Evolutionary conservation across 2,329 filamentous ascomycete species (phyloP), one percentile per base, ranked within the genome.

Genomic region (Rutstroemia sp.): DNA sequence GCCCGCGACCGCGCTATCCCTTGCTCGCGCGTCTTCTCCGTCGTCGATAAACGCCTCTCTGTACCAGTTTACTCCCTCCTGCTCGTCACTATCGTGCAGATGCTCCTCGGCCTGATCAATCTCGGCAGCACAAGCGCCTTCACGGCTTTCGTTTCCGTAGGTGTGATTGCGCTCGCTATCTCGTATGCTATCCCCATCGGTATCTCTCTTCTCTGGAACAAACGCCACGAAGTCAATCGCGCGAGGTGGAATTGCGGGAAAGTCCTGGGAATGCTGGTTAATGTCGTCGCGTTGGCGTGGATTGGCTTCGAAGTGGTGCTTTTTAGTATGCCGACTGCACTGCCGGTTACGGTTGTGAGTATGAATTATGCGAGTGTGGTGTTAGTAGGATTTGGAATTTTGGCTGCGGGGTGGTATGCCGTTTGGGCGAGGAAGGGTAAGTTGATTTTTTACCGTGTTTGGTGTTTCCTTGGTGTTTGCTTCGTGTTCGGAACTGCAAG

Each of bases 161-260:
- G 84, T 0, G 87, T 91, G 0, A 86, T 90, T 7, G 81, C 86
- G 1, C 76, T 92, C 0, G 82, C 85, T 6, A 72, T 91, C 5
- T 86, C 84, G 2, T 92, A 92, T 63, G 87, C 80, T 5, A 88
- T 92, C 41, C 88, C 88, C 0, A 81, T 89, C 48, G 75, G 79
- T 0, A 82, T 91, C 62, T 88, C 90, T 39, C 69, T 87, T 44
- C 67, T 87, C 2, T 80, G 84, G 4, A 83, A 87, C 7, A 78
- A 86, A 7, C 81, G 75, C 50, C 82, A 69, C 70, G 50, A 72
- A 69, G 59, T 75, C 1, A 69, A 76, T 5, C 72, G 78, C 48
- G 66, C 82, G 73, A 72, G 89, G 6, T 87, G 86, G 0, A 75
- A 79, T 48, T 71, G 72, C 9, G 75, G 83, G 37, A 66, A 76